Evolutionary conservation across 441 rosid species (phyloP).

Genomic region (Populus hybrid): DNA sequence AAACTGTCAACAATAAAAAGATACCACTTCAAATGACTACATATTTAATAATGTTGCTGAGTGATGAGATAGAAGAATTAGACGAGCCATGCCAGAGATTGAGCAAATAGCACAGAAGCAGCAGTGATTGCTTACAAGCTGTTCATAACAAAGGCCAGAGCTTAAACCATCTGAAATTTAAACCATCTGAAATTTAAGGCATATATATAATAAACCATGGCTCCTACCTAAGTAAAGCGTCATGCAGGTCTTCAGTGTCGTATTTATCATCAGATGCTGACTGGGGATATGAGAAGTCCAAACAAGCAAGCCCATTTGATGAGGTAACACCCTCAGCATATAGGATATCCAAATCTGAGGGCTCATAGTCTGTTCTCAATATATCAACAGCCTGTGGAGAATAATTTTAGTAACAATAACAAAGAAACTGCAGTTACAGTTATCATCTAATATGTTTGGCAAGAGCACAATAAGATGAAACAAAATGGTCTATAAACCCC

Average conservation of each 20-base stretch:
- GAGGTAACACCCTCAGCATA: conserved; percentile 96
- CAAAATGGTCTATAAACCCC: not conserved
- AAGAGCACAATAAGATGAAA: not conserved
- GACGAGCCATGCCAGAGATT: not conserved
- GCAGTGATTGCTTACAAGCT: not conserved
- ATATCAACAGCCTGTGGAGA: conserved; percentile 67
- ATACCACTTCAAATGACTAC: not conserved
- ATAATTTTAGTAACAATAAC: conserved; percentile 2
- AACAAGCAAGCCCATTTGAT: conserved; percentile 89
- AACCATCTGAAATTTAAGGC: not conserved
- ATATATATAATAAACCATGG: conserved; percentile 2
- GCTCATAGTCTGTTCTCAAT: conserved; percentile 80
- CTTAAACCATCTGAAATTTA: not conserved
- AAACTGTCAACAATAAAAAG: not conserved
- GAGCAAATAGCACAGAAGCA: not conserved
- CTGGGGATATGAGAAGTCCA: conserved; percentile 84
- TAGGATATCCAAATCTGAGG: conserved; percentile 87
- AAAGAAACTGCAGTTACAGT: not conserved
- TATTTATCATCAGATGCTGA: conserved; percentile 52
- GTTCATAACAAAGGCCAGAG: conserved; percentile 3
- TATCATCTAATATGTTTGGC: not conserved
- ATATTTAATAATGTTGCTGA: not conserved
- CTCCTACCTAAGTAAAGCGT: conserved; percentile 68
- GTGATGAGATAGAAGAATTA: not conserved
- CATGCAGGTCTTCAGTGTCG: conserved; percentile 68